phyloP scores from a whole-genome alignment of 2,329 filamentous ascomycete genomes.

The Colletotrichum noveboracense region DNA sequence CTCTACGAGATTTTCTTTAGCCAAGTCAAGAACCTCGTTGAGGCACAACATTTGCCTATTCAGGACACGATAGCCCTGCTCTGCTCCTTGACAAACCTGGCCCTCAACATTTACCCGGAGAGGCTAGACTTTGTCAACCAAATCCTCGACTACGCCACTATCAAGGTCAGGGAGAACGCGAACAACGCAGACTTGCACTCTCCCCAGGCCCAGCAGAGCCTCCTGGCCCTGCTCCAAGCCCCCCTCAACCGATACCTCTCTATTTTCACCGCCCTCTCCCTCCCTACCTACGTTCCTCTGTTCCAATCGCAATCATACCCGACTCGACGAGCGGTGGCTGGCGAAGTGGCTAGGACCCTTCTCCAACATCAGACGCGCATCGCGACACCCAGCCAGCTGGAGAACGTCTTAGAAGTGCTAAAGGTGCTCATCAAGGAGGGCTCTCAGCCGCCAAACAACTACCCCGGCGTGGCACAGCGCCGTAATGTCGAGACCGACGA shows the following conservation, averaged over 20 bases:
- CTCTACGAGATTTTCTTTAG: constrained; percentile 98
- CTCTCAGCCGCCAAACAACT: constrained; percentile 81
- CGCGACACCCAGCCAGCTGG: constrained; percentile 77
- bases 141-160: constrained; percentile 84
- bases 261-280: constrained; percentile 92
- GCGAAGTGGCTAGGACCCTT: constrained; percentile 84
- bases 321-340: constrained; percentile 87
- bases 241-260: constrained; percentile 90
- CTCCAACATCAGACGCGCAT: constrained; percentile 83
- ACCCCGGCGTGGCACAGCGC: constrained; percentile 80
- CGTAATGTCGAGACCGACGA: constrained; percentile 88
- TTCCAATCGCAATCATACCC: constrained; percentile 92
- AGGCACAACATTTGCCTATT: constrained; percentile 87
- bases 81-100: constrained; percentile 92
- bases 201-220: constrained; percentile 82
- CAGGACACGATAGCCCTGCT: constrained; percentile 93
- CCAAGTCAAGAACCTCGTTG: constrained; percentile 92
- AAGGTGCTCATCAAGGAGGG: constrained; percentile 95
- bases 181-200: constrained; percentile 97
- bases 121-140: constrained; percentile 95
- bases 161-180: constrained; percentile 85
- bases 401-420: constrained; percentile 86
- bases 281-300: constrained; percentile 90
- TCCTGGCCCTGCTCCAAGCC: constrained; percentile 87
- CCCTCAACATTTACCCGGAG: constrained; percentile 94